A percentile compares a stretch with the other conserved stretches of the same genome.
Evolutionary conservation across 495 filamentous ascomycete genomes (phyloP).

Genomic region (Penicillium macrosclerotiorum): DNA sequence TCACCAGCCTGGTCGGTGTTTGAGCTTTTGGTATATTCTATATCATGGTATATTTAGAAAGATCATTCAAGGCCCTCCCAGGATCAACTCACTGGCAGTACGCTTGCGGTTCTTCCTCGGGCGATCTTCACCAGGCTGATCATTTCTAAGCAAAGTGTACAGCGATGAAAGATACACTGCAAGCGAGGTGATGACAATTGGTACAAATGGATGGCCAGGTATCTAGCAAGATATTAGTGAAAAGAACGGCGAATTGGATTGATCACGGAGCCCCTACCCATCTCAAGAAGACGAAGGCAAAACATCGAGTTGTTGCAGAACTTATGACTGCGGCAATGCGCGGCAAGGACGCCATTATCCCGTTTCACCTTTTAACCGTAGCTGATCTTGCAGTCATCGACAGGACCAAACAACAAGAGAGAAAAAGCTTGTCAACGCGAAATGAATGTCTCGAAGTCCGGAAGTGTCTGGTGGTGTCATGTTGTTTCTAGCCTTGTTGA

Average conservation of each 20-base stretch:
- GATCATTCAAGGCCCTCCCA: background rate
- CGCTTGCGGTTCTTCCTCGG: conserved; percentile 5
- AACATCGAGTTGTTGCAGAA: conserved; percentile 59
- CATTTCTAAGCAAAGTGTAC: conserved; percentile 26
- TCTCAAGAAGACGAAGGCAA: conserved; percentile 75
- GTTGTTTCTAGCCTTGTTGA: conserved; percentile 6
- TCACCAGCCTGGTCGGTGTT: conserved; percentile 11
- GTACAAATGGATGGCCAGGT: conserved; percentile 60
- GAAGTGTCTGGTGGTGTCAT: conserved; percentile 3
- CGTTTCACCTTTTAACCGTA: background rate
- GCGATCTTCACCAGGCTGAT: conserved; percentile 2
- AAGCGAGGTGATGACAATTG: conserved; percentile 65
- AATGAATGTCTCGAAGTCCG: background rate
- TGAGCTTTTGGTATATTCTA: conserved; percentile 4
- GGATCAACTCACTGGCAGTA: conserved; percentile 3
- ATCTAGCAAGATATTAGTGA: conserved; percentile 47
- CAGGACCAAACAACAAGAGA: background rate
- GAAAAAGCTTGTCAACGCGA: background rate
- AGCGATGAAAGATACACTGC: conserved; percentile 73
- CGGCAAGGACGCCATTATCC: conserved; percentile 28
- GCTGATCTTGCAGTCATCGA: background rate
- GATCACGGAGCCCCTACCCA: conserved; percentile 59
- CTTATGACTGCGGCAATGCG: conserved; percentile 41
- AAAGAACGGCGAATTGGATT: too few relatives aligned
- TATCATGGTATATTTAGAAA: background rate